A percentile compares a stretch with the other conserved stretches of the same genome.
Conservation (phyloP, 2,329 filamentous ascomycete species). For the Hypomyces rosellus region DNA sequence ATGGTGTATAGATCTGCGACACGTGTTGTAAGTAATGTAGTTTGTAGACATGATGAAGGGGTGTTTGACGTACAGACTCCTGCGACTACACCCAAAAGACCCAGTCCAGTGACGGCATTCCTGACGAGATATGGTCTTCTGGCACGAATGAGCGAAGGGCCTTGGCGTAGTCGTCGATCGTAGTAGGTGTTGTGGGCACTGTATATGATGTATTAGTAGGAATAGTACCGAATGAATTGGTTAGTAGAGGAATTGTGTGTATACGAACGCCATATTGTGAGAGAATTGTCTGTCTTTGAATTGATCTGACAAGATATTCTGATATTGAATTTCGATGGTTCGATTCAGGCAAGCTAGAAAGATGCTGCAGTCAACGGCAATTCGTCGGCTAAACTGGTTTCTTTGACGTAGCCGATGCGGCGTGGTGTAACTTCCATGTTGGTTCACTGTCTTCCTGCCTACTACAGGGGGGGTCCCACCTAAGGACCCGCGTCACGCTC, state of each 20-base stretch:
- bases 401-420: background rate
- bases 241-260: too few relatives aligned
- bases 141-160: slow-evolving; percentile 83
- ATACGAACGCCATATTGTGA: background rate
- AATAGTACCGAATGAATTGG: background rate
- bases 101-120: slow-evolving; percentile 77
- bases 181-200: slow-evolving; percentile 70
- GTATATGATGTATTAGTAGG: slow-evolving; percentile 16
- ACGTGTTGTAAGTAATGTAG: background rate
- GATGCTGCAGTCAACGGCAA: slow-evolving; percentile 15
- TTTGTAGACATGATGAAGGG: background rate
- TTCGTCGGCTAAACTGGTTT: slow-evolving; percentile 18
- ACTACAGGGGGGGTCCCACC: slow-evolving; percentile 6
- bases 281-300: background rate
- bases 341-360: slow-evolving; percentile 13
- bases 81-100: slow-evolving; percentile 67
- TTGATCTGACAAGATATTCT: background rate
- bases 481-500: slow-evolving; percentile 13
- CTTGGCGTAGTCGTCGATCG: slow-evolving; percentile 77
- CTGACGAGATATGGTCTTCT: slow-evolving; percentile 87
- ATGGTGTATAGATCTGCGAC: slow-evolving; percentile 56
- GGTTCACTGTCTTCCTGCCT: background rate
- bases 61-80: slow-evolving; percentile 72
- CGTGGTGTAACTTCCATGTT: too few relatives aligned
- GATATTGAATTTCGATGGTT: background rate